These are phyloP conservation scores for Tricholoma terreum DNA, from an alignment of 768 basidiomycete species.

Conservation along the genomic window DNA sequence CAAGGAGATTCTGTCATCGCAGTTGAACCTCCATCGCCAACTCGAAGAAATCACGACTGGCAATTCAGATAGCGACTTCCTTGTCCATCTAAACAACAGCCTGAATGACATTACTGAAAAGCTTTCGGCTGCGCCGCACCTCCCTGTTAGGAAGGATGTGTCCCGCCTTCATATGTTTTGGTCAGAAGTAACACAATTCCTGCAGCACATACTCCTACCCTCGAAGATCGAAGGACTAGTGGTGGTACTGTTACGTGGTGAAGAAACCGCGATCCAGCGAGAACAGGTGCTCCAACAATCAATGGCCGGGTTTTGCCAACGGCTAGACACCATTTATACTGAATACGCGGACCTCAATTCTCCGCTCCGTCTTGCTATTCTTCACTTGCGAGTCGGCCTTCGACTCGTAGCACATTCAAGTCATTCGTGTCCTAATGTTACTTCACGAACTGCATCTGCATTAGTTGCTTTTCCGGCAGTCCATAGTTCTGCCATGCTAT, in stretches of 20 bases:
- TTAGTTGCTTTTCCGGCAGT: conserved; percentile 57
- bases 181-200: conserved; percentile 77
- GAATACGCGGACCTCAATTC: conserved; percentile 69
- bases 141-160: conserved; percentile 39
- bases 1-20: conserved; percentile 36
- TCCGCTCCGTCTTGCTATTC: conserved; percentile 65
- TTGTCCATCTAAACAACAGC: conserved; percentile 40
- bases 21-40: conserved; percentile 51
- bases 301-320: conserved; percentile 70
- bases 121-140: conserved; percentile 21
- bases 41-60: conserved; percentile 59
- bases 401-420: conserved; percentile 39
- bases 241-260: conserved; percentile 30
- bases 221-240: conserved; percentile 51
- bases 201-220: conserved; percentile 48
- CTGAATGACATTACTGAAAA: conserved; percentile 29
- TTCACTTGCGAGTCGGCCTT: conserved; percentile 70
- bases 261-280: conserved; percentile 40
- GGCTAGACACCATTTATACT: conserved; percentile 64
- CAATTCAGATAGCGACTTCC: conserved; percentile 47
- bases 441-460: conserved; percentile 25
- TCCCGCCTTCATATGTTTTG: conserved; percentile 62
- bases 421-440: conserved; percentile 5
- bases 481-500: conserved; percentile 37
- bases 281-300: conserved; percentile 79